Evolutionary conservation across 1,139 yeast species (phyloP).

Genomic region (Yamadazyma spencermartinsiae): DNA sequence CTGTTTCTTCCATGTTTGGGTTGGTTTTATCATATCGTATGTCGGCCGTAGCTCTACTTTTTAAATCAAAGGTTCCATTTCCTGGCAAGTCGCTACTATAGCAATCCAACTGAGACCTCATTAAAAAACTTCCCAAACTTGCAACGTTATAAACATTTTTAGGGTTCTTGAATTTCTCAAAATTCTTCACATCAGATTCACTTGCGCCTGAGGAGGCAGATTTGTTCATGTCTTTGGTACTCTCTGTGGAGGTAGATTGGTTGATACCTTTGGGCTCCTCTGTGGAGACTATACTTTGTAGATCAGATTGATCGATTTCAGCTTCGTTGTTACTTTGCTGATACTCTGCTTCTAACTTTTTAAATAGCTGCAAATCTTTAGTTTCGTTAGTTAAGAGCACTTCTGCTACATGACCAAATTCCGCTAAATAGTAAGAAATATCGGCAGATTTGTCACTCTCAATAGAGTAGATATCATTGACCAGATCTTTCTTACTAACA

Average conservation of each 20-base stretch:
- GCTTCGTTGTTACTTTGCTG: not conserved
- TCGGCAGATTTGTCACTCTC: slow-evolving; percentile 72
- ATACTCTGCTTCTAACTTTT: slow-evolving; percentile 7
- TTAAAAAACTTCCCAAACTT: slow-evolving; percentile 61
- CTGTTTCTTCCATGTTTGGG: slow-evolving; percentile 49
- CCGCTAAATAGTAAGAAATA: slow-evolving; percentile 68
- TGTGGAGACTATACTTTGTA: not conserved
- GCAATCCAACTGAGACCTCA: slow-evolving; percentile 93
- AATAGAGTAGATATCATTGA: slow-evolving; percentile 50
- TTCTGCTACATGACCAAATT: slow-evolving; percentile 79
- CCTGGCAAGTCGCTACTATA: slow-evolving; percentile 78
- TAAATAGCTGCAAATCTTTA: slow-evolving; percentile 37
- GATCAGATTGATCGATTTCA: slow-evolving; percentile 2
- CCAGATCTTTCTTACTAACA: slow-evolving; percentile 32
- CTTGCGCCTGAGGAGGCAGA: not conserved
- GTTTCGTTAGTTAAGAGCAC: slow-evolving; percentile 64
- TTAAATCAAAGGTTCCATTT: slow-evolving; percentile 87
- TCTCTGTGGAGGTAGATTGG: too few relatives aligned
- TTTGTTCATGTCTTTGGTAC: too few relatives aligned
- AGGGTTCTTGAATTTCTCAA: slow-evolving; percentile 18
- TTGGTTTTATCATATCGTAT: slow-evolving; percentile 76
- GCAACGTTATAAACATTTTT: slow-evolving; percentile 68
- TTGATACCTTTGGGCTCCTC: too few relatives aligned
- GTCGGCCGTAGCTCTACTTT: slow-evolving; percentile 88
- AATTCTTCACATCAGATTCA: slow-evolving; percentile 1